Conservation (phyloP, 2,329 filamentous ascomycete genomes). For the Chaetomiaceae sp. region DNA sequence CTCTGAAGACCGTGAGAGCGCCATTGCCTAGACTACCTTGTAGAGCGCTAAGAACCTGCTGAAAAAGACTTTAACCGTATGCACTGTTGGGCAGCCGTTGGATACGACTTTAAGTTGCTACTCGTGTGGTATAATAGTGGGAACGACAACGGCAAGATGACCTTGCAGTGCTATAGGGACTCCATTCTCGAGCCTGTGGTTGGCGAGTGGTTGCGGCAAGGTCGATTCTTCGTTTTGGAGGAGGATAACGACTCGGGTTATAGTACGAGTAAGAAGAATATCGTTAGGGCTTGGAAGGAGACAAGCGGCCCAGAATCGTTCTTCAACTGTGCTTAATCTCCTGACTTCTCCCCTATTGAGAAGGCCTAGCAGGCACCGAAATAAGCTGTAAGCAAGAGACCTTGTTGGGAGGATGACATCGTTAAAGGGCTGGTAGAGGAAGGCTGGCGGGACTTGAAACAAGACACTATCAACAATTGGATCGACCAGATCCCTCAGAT, state of each 20-base stretch:
- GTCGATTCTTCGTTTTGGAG: background rate
- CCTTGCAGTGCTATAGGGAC: background rate
- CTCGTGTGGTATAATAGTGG: background rate
- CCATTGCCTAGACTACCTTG: background rate
- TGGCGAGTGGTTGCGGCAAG: background rate
- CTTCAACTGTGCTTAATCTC: background rate
- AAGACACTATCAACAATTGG: background rate
- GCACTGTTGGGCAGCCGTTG: background rate
- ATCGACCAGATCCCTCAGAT: background rate
- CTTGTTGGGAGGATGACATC: background rate
- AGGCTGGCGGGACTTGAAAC: background rate
- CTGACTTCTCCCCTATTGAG: background rate
- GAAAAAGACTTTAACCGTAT: background rate
- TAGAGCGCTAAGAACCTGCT: background rate
- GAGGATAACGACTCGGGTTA: too few relatives aligned
- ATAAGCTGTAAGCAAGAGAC: background rate
- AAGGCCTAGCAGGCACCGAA: background rate
- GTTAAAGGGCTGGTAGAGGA: background rate
- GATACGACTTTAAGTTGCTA: background rate
- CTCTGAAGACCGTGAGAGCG: background rate
- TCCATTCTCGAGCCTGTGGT: background rate
- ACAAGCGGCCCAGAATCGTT: background rate
- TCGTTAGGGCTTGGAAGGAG: background rate
- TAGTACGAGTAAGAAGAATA: background rate
- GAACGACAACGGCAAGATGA: background rate